These are phyloP conservation scores for Sporothrix pallida DNA, from an alignment of 2,329 filamentous ascomycete genomes.

Conservation along the genomic window DNA sequence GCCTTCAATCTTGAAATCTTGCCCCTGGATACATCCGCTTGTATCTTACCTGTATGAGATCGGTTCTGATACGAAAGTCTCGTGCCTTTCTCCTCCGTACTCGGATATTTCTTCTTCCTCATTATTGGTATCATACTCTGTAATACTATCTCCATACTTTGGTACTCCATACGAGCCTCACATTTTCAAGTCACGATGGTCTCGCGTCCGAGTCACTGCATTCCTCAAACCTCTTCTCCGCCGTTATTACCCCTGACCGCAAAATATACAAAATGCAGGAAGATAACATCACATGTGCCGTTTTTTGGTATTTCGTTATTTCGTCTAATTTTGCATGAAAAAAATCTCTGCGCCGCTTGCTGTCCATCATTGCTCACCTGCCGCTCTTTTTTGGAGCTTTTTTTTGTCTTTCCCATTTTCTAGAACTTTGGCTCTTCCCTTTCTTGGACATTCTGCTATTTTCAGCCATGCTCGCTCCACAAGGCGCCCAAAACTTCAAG, in stretches of 20 bases:
- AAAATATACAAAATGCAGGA: background rate
- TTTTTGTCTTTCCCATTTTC: background rate
- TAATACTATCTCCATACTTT: background rate
- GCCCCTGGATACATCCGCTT: background rate
- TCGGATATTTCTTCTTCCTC: slow-evolving; percentile 8
- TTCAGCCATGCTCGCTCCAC: slow-evolving; percentile 16
- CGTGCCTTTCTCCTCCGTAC: background rate
- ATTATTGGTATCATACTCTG: background rate
- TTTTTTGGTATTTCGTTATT: background rate
- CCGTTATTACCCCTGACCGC: slow-evolving; percentile 9
- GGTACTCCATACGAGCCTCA: no score
- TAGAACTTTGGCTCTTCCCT: background rate
- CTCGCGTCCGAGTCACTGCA: background rate
- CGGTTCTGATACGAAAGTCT: background rate
- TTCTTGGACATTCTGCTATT: slow-evolving; percentile 18
- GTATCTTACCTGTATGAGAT: background rate
- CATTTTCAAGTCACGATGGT: slow-evolving; percentile 27
- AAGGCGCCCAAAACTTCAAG: slow-evolving; percentile 20
- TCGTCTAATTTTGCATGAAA: background rate
- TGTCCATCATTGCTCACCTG: slow-evolving; percentile 12
- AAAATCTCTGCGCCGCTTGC: slow-evolving; percentile 11
- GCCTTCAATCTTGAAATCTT: background rate
- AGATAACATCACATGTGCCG: slow-evolving; percentile 17
- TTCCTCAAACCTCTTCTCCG: background rate
- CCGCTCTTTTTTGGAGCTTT: background rate